These are phyloP conservation scores for Garcia nutans DNA, from an alignment of 345 rosid species.

Conservation along the genomic window DNA sequence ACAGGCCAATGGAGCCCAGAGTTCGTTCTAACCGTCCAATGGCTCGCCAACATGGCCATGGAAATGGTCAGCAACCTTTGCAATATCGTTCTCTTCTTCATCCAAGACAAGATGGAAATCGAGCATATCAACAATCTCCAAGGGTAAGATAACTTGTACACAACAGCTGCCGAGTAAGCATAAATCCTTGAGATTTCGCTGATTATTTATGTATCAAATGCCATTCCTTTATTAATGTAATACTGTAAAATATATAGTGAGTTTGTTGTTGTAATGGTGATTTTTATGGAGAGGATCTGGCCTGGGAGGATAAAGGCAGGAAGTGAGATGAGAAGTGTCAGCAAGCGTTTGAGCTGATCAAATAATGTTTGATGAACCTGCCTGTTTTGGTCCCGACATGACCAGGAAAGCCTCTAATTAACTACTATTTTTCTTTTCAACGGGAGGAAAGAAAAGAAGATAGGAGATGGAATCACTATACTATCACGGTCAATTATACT, in stretches of 20 bases:
- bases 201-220: not conserved
- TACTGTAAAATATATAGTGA: not conserved
- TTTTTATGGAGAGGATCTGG: no score
- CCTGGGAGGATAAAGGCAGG: no score
- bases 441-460: no score
- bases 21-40: conserved; percentile 32
- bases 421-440: no score
- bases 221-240: not conserved
- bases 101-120: conserved; percentile 31
- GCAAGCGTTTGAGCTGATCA: no score
- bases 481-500: no score
- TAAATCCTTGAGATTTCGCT: not conserved
- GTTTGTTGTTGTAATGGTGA: not conserved
- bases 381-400: no score
- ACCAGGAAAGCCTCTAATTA: no score
- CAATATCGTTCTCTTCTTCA: conserved; percentile 58
- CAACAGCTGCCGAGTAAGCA: not conserved
- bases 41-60: conserved; percentile 28
- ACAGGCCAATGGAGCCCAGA: conserved; percentile 53
- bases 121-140: conserved; percentile 28
- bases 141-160: conserved; percentile 15
- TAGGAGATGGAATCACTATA: no score
- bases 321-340: no score
- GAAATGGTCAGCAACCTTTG: conserved; percentile 26
- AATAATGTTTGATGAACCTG: no score